Evolutionary conservation across 176 grass and related monocot genomes (phyloP), one percentile per base, ranked within the genome.

Genomic region (Cenchrus fungigraminus): DNA sequence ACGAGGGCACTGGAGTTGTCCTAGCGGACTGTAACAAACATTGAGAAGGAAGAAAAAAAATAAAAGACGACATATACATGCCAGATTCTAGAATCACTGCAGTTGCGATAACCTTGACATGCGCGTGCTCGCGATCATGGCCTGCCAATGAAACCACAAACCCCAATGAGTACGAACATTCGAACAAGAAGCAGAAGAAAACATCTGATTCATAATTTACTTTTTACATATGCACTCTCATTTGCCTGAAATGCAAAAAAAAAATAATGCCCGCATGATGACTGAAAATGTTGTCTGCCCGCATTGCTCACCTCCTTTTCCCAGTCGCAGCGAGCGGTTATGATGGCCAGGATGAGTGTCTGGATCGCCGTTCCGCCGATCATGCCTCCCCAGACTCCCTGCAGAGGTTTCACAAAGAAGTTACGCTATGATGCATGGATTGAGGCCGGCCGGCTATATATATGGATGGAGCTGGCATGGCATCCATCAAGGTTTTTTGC

Each of bases 311-410:
- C 95, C 92, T 97, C 95, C 74, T 91, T 92, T 1, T 94, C 90
- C 95, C 95, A 97, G 76, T 97, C 88, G 47, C 95, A 97, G 54
- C 88, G 84, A 12, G 91, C 71, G 12, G 95, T 97, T 22, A 97
- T 82, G 80, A 89, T 25, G 76, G 84, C 90, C 54, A 97, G 79
- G 12, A 94, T 92, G 28, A 92, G 5, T 16, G 95, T 97, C 55
- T 97, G 95, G 66, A 97, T 82, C 52, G 90, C 90, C n/a, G 95
- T 97, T 89, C 95, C 95, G 44, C 88, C 83, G 56, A 97, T 97
- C 95, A 97, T 97, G 12, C 95, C 95, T 13, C 81, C 92, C 95
- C 95, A 97, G 49, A 97, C 92, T 1, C 95, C 95, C 95, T 97
- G 52, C 70, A 57, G 59, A 78, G 47, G 45, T 68, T 64, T 14